These are phyloP conservation scores for Gracilaria vermiculophylla DNA, from an alignment of 23 red algal genomes.

Conservation along the genomic window DNA sequence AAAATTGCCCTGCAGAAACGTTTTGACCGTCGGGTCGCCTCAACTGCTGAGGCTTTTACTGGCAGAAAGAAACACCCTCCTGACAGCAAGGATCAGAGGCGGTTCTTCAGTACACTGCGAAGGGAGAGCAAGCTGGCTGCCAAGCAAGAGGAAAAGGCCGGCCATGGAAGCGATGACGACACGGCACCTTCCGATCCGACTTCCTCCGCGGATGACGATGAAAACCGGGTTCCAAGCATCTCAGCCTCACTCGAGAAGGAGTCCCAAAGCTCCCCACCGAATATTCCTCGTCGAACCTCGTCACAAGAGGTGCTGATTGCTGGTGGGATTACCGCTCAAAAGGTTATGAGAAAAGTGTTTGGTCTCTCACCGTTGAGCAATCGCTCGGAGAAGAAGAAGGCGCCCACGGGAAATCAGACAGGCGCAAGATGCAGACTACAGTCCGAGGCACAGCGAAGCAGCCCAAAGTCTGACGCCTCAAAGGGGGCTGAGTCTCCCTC, in stretches of 20 bases:
- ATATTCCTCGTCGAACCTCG: neutral
- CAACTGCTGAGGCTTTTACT: neutral
- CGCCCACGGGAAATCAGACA: neutral
- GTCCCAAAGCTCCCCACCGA: neutral
- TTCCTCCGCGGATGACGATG: conserved; percentile 5
- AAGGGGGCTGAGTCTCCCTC: neutral
- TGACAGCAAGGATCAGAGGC: neutral
- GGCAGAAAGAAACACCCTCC: neutral
- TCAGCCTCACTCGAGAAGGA: neutral
- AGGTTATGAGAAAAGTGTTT: conserved; percentile 25
- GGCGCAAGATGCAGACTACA: neutral
- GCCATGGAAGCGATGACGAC: neutral
- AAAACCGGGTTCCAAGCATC: neutral
- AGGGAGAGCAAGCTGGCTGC: conserved; percentile 5
- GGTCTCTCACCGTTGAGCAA: neutral
- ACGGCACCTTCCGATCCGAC: conserved; percentile 6
- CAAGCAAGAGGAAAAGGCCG: neutral
- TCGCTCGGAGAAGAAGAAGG: neutral
- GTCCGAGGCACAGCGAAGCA: neutral
- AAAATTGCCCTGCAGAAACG: neutral
- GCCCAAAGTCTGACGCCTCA: neutral
- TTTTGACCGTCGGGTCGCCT: neutral
- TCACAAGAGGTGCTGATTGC: conserved; percentile 27
- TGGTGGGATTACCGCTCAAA: neutral
- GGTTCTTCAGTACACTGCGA: conserved; percentile 15